Evolutionary conservation across 257 asterid genomes (phyloP), one percentile per base, ranked within the genome.

Genomic region (Ballota nigra): DNA sequence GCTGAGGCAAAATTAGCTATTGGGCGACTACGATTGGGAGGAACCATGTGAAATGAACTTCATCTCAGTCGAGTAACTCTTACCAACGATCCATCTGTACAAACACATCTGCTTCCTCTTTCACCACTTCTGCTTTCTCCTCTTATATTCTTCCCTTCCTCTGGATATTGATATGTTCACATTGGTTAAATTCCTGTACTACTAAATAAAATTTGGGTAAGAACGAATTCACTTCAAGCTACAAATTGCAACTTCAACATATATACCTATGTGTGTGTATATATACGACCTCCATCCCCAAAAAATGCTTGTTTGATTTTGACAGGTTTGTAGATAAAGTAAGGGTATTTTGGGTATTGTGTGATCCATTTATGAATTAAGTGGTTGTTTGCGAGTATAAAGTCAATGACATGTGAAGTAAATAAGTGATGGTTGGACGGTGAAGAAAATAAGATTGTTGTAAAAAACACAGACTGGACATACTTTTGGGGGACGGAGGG

Each of bases 71-170:
- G 67, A 28, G 75, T 16, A 55, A 70, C 74, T 64, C 66, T 36
- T 57, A 61, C 34, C 66, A 43, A 47, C 73, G 22, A 53, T 55
- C 71, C 76, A 79, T 43, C 72, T 49, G 60, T 59, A 77, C 85
- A 77, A 75, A 24, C 38, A 41, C 34, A 23, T 31, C 71, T 63
- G 63, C 74, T 69, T 63, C 60, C 66, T 47, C 65, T 19, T 51
- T 28, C 15, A 71, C 36, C 63, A 40, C 51, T 64, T 24, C 72
- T 23, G 16, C 23, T 34, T 43, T 52, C 53, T 41, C 70, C 28
- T 66, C 67, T 73, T 63, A 16, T 7, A 31, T 34, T 19, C 40
- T 34, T 62, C 13, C 9, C 49, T 5, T 36, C 6, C 40, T 62
- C 40, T 18, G 2, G 53, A 24, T 74, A 68, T 75, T 64, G 10